Evolutionary conservation across 345 rosid genomes (phyloP), one percentile per base, ranked within the genome.

Genomic region (Theobroma cacao): DNA sequence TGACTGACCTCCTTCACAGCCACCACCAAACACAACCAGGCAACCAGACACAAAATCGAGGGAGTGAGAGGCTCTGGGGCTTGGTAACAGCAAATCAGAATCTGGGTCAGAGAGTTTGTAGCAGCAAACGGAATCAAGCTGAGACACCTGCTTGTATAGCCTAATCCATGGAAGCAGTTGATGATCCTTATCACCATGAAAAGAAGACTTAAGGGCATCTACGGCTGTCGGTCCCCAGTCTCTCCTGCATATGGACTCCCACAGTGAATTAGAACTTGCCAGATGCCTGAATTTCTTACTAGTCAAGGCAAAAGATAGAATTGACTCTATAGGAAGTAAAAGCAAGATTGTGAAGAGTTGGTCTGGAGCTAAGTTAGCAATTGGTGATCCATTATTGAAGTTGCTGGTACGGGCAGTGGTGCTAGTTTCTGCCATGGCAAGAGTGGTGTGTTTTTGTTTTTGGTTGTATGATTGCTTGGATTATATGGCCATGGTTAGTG

Each of bases 41-140:
- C 90, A 91, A 90, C 91, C 92, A 74, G 93, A 90, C 40, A 94
- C 93, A 66, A 93, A 92, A 75, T 92, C 90, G 86, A 96, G 93
- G 75, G 97, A 91, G 90, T 96, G 99, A 77, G 99, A 96, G 52
- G 99, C 99, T 75, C 99, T 89, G 22, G 95, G 92, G 72, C 79
- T 75, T 11, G 97, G 99, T 22, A 90, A 62, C 72, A 76, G 38
- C 34, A 83, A 86, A 53, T 87, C 77, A 24, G 75, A 82, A 40
- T 55, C 85, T 75, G 80, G 77, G 81, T 88, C 85, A 22, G 87
- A 65, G 50, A 94, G 88, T 61, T 76, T 84, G 53, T 79, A 90
- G 85, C 95, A 92, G 41, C 82, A 75, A 63, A 94, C 87, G 14
- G 91, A 85, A 72, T 92, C 97, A 62, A 96, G 86, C 76, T 40